Evolutionary conservation across 495 filamentous ascomycete genomes (phyloP), one percentile per base, ranked within the genome.

Genomic region (Amniculicola lignicola): DNA sequence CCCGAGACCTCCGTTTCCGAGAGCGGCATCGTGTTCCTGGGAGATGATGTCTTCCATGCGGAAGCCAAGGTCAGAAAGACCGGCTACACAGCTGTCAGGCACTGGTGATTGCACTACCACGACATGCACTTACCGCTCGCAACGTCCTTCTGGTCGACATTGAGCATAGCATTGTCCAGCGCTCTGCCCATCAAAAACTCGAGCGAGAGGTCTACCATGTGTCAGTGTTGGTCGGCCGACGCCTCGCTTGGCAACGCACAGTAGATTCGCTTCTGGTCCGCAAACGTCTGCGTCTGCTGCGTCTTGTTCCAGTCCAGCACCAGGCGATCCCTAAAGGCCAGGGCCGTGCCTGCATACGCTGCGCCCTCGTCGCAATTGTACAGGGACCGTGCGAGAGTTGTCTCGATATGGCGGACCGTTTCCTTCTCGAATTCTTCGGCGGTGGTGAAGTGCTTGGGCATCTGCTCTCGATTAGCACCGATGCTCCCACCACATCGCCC

Each of bases 351-450:
- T 12, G 88, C 83, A 71, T 98, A 98, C 11, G 92, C 89, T 39
- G 91, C 94, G 59, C 82, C 67, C 71, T 98, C 94, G 77, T 98
- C 93, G 75, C 94, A 97, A 73, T 98, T 98, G 80, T 88, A 98
- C 68, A 98, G 81, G 59, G 90, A 95, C 14, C 93, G 89, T 58
- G 94, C 93, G 51, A 98, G 79, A 1, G 93, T 96, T 2, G 94
- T 97, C 70, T 98, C 94, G 65, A 98, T 84, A 76, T 98, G 93
- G 39, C 85, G 86, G 45, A 98, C 89, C 38, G 93, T 77, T 65
- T 95, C 90, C 64, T 74, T 79, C 81, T 84, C 81, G 56, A 89
- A 88, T 50, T 87, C 80, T 10, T 87, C 83, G 51, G 90, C 88
- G 64, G 79, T 82, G 49, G 74, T 82, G 72, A 97, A 96, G 52